These are phyloP conservation scores for Colletotrichum horii DNA, from an alignment of 2,329 filamentous ascomycete species.

Conservation along the genomic window DNA sequence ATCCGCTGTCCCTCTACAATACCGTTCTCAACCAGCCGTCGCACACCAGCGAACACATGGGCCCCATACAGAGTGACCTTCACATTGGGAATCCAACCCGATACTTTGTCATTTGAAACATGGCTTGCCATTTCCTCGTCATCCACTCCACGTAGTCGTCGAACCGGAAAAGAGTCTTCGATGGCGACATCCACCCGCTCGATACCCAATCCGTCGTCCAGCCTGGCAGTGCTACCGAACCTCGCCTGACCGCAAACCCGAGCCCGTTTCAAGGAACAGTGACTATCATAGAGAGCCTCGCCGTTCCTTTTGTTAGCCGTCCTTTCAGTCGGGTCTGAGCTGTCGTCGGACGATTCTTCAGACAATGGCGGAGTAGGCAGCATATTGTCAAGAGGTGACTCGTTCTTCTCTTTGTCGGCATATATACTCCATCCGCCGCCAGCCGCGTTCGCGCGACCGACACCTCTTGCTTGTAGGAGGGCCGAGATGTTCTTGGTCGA, in stretches of 20 bases:
- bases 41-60: slow-evolving; percentile 82
- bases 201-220: slow-evolving; percentile 64
- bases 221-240: slow-evolving; percentile 68
- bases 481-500: slow-evolving; percentile 74
- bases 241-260: slow-evolving; percentile 65
- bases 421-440: slow-evolving; percentile 84
- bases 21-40: slow-evolving; percentile 78
- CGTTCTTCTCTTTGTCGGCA: slow-evolving; percentile 62
- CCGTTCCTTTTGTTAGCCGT: slow-evolving; percentile 6
- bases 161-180: slow-evolving; percentile 59
- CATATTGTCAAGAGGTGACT: slow-evolving; percentile 60
- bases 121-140: slow-evolving; percentile 26
- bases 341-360: slow-evolving; percentile 32
- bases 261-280: slow-evolving; percentile 2
- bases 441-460: slow-evolving; percentile 72
- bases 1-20: slow-evolving; percentile 77
- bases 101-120: not conserved
- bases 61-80: slow-evolving; percentile 74
- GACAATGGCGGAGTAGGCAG: slow-evolving; percentile 54
- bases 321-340: not conserved
- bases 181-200: slow-evolving; percentile 66
- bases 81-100: slow-evolving; percentile 61
- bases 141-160: slow-evolving; percentile 32
- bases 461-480: slow-evolving; percentile 71
- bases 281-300: not conserved